Evolutionary conservation across 305 asterid genomes (phyloP), one percentile per base, ranked within the genome.

Genomic region (Solanum aculeatissimum): DNA sequence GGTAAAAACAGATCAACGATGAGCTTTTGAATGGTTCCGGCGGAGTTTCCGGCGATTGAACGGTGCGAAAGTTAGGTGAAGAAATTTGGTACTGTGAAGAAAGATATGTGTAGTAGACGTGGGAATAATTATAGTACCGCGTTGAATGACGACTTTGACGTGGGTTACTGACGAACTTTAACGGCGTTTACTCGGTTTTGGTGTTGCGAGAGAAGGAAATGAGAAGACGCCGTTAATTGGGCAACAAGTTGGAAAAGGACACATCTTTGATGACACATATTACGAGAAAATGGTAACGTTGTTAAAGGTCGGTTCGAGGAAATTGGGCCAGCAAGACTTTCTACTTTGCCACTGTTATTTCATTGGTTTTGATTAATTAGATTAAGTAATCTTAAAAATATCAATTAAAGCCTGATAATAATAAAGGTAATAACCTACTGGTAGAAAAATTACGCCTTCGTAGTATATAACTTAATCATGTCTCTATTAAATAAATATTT

Each of bases 121-220:
- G 71, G 70, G 83, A 68, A 18, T 83, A 51, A 29, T 51, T 51
- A 51, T 51, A 78, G 49, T 77, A 3, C 19, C 45, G 72, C 87
- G 88, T 89, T 92, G 92, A 92, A 89, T 82, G 47, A 66, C 79
- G 55, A 78, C 86, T 60, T 80, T 86, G 83, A 88, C 90, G 88
- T 83, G 71, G 53, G 81, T 78, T 29, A 10, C 23, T 85, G 10
- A 4, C 14, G 15, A 57, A 18, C 57, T n/a, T 6, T 80, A 85
- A 85, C 90, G 89, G 75, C 90, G 89, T 89, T 53, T 29, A 53
- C 49, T 77, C 66, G 82, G 19, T 51, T 51, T 51, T 49, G 45
- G 38, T 25, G 16, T 35, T 49, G 60, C 3, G 15, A 47, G 23
- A 45, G 23, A 71, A 23, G 35, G 16, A n/a, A 3, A 23, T 0